Percentiles rank a stretch among this genome's conserved stretches.
Conservation (phyloP, 139 green algal species). For the Edaphochlamys debaryana region DNA sequence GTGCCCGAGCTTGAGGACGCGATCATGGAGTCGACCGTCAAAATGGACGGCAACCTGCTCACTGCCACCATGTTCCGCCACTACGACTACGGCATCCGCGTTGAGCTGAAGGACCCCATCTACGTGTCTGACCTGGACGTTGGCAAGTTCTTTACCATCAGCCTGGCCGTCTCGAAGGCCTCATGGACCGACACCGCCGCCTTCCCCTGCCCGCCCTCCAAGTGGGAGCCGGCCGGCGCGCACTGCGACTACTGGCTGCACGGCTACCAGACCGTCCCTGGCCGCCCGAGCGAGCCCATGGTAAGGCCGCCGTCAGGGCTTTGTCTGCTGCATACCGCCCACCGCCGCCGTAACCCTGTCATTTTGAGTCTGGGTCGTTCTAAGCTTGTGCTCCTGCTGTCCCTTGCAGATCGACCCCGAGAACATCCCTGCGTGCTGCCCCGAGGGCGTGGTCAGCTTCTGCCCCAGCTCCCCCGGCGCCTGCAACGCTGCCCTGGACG, state of each 20-base stretch:
- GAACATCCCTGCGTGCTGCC: constrained; percentile 48
- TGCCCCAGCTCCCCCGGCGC: constrained; percentile 1
- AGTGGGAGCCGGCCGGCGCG: constrained; percentile 13
- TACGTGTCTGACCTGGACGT: not conserved
- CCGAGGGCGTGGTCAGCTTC: constrained; percentile 50
- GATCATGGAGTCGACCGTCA: not conserved
- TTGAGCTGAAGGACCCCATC: constrained; percentile 29
- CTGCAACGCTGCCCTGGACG: constrained; percentile 28
- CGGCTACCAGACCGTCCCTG: constrained; percentile 39
- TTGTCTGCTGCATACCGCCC: too few relatives aligned
- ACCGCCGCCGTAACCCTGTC: too few relatives aligned
- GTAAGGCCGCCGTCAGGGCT: too few relatives aligned
- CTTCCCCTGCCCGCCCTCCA: constrained; percentile 50
- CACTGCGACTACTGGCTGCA: constrained; percentile 52
- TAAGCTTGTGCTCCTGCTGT: too few relatives aligned
- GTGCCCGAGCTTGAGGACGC: not conserved
- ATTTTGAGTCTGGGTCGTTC: too few relatives aligned
- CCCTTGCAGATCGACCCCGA: not conserved
- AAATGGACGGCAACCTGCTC: not conserved
- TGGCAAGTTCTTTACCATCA: not conserved
- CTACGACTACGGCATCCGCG: constrained; percentile 29
- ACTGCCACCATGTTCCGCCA: not conserved
- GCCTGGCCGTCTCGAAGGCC: not conserved
- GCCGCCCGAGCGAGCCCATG: too few relatives aligned
- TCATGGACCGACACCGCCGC: constrained; percentile 9